Base-by-base conservation (phyloP, 2,329 filamentous ascomycete species). In the Cercospora sp. region DNA sequence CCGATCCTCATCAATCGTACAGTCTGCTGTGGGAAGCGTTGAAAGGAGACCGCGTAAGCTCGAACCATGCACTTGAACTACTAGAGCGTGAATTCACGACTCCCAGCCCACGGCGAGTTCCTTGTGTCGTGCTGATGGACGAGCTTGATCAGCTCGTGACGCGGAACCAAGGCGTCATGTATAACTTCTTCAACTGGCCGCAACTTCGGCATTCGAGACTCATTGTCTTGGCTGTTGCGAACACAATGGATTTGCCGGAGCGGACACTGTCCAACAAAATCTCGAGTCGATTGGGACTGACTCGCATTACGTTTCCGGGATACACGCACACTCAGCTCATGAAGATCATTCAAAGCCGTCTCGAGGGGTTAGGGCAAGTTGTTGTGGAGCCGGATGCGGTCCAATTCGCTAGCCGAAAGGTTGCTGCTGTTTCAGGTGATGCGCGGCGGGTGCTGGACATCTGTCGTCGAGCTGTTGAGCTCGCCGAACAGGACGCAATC, bases 111-210 rank as follows among this genome's bases (percentile, higher is more conserved):
- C 88, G 95, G 61, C 88, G 95, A 69, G 93, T 97, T 5, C 95
- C 96, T 1, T 98, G 94, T 77, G 95, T 99, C 13, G 95, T 99
- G 2, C 82, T 99, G 61, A 99, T 99, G 95, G 95, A 99, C 76
- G 95, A 99, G 81, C 86, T 99, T 59, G 95, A 99, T 78, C 95
- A 99, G 81, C 87, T 99, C 7, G 96, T 99, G 5, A 99, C 95
- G 12, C 95, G 94, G 77, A 98, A 97, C 76, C 96, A 99, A 79
- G 94, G 92, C n/a, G 95, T 99, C 81, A 99, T 99, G 95, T 99
- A 99, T 83, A 99, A 99, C 80, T 99, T 99, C 80, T 99, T 99
- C 86, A 99, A 99, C 77, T 99, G 95, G 95, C 95, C 95, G 3
- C 91, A 92, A 10, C 84, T 98, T 64, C 88, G 92, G 61, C 94